Evolutionary conservation across 805 yeast species (phyloP), one percentile per base, ranked within the genome.

Genomic region (Metschnikowia chrysomelidarum): DNA sequence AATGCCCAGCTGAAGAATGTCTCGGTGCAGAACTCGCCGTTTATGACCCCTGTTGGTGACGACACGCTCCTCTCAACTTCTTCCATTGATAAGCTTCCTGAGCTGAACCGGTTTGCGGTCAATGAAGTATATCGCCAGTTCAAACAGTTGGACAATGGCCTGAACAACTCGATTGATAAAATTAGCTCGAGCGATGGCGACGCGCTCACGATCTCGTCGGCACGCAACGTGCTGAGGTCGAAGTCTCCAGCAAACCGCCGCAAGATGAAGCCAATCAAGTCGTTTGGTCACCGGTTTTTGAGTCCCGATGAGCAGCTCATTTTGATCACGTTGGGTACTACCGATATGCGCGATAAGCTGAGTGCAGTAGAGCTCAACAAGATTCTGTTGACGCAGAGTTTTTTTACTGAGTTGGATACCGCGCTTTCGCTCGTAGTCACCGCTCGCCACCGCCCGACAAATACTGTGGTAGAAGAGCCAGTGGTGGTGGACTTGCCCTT

Each of bases 321-420:
- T n/a, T 64, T 89, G 40, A 75, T 89, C 22, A 87, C 95, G 2
- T 66, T 89, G 36, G 98, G 98, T 1, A 79, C 95, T 0, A 82
- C 93, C 2, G 96, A 89, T 52, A 63, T 79, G 21, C 69, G 96
- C 28, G 76, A 74, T 38, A 52, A 59, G 2, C 60, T 61, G 9
- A 70, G 72, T 6, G 85, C 91, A 0, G 72, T 89, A 8, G 76
- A 79, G 30, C 69, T 87, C 36, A 82, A 82, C 44, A 70, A 77
- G 23, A 85, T 84, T n/a, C 87, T 94, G 5, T 64, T 82, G 34
- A 73, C 88, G 1, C 82, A 81, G 50, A 80, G 81, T 3, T 84
- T 81, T 40, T 73, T 80, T n/a, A 84, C 95, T 0, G 93, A 86
- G 54, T 68, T 88, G 24, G 96, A 89, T 49, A 87, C 95, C 3